Evolutionary conservation across 495 filamentous ascomycete species (phyloP).

Genomic region (Xylaria cubensis): DNA sequence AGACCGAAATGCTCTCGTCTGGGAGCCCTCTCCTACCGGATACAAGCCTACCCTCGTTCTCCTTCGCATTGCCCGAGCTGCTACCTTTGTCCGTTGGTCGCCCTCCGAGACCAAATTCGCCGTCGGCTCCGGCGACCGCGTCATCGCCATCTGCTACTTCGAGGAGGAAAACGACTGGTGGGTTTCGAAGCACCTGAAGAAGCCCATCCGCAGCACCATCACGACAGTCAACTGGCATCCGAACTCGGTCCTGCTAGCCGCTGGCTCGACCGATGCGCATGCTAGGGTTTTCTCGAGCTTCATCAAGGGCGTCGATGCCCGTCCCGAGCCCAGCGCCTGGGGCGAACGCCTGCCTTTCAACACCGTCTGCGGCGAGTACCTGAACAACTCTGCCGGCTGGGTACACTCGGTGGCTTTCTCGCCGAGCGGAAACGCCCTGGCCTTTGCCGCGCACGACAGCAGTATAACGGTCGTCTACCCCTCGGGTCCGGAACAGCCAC

Average conservation of each 20-base stretch:
- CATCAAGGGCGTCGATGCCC: conserved; percentile 89
- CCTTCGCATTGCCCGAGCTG: conserved; percentile 94
- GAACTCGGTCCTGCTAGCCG: conserved; percentile 91
- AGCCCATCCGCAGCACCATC: conserved; percentile 95
- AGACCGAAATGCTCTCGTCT: conserved; percentile 98
- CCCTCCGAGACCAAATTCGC: conserved; percentile 97
- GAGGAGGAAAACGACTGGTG: conserved; percentile 99
- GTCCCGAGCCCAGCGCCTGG: conserved; percentile 90
- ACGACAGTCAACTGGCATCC: conserved; percentile 96
- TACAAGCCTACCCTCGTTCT: conserved; percentile 98
- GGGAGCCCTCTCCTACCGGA: conserved; percentile 87
- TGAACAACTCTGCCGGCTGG: conserved; percentile 97
- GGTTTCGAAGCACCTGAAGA: conserved; percentile 99
- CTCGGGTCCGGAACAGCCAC: conserved; percentile 87
- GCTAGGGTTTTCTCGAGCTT: conserved; percentile 94
- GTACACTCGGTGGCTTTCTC: conserved; percentile 91
- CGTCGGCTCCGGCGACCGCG: conserved; percentile 91
- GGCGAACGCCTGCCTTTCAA: conserved; percentile 96
- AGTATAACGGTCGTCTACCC: conserved; percentile 97
- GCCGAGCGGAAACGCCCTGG: conserved; percentile 87
- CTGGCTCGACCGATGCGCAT: conserved; percentile 96
- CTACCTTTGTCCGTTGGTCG: conserved; percentile 97
- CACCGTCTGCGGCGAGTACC: conserved; percentile 94
- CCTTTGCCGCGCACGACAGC: conserved; percentile 92
- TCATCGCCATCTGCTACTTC: conserved; percentile 98